A percentile compares a stretch with the other conserved stretches of the same genome.
Evolutionary conservation across 73 alveolate species (phyloP).

Genomic region (Tetrahymena thermophila): DNA sequence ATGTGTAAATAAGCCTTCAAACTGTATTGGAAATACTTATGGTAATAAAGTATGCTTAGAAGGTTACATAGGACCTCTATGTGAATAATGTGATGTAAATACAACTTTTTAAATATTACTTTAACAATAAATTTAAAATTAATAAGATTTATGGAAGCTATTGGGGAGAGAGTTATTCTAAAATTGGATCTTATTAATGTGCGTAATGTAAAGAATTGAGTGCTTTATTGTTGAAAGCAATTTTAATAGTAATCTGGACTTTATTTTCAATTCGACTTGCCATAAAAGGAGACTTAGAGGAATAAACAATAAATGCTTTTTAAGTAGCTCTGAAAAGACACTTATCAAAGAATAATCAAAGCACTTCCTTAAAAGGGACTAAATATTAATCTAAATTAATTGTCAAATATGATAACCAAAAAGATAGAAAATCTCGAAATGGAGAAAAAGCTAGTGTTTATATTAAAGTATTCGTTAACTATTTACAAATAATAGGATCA

Average conservation of each 20-base stretch:
- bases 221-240: neutral
- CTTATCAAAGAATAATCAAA: neutral
- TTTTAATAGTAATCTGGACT: slow-evolving; percentile 7
- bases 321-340: neutral
- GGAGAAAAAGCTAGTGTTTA: neutral
- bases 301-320: neutral
- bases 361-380: neutral
- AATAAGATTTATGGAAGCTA: neutral
- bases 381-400: neutral
- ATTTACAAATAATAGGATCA: slow-evolving; percentile 14
- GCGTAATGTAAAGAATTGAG: neutral
- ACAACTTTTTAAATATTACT: neutral
- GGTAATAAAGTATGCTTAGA: slow-evolving; percentile 6
- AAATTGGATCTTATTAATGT: neutral
- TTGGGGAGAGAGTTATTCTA: neutral
- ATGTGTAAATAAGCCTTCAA: neutral
- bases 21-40: slow-evolving; percentile 15
- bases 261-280: slow-evolving; percentile 5
- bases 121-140: neutral
- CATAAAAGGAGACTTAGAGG: neutral
- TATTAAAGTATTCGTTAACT: slow-evolving; percentile 9
- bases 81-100: slow-evolving; percentile 30
- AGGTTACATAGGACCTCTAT: slow-evolving; percentile 32
- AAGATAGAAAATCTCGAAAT: neutral
- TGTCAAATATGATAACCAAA: neutral